These are phyloP conservation scores for Cinnamomum chago DNA, from an alignment of 164 flowering plant genomes.

Conservation along the genomic window DNA sequence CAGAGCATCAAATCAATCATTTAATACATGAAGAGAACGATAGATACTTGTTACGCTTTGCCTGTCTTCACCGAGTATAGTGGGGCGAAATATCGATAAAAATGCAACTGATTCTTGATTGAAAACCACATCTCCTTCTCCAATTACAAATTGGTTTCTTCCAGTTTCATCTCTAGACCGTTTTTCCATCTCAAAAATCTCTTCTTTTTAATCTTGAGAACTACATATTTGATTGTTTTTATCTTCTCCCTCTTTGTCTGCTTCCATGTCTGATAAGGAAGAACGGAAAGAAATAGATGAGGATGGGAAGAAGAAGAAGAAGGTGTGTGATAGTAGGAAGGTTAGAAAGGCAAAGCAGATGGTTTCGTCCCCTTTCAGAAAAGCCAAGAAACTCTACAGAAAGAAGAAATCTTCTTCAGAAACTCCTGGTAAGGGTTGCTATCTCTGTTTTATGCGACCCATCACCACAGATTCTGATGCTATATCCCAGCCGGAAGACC, in stretches of 20 bases:
- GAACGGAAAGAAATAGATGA: constrained; percentile 7
- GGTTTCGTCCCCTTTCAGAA: constrained; percentile 17
- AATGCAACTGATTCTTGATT: background rate
- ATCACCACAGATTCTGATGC: constrained; percentile 16
- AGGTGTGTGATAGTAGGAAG: constrained; percentile 9
- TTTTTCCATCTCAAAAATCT: background rate
- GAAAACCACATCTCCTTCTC: background rate
- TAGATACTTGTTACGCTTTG: too few relatives aligned
- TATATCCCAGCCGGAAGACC: constrained; percentile 37
- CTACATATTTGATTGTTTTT: background rate
- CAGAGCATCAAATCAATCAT: background rate
- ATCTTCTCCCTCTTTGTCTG: background rate
- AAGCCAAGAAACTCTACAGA: constrained; percentile 11
- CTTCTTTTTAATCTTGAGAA: background rate
- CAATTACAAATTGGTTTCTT: background rate
- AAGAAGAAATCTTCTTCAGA: background rate
- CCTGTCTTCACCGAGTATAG: too few relatives aligned
- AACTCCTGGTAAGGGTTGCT: constrained; percentile 9
- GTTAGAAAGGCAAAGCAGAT: constrained; percentile 17
- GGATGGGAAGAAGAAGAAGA: constrained; percentile 16
- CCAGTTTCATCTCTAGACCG: background rate
- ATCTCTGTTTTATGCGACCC: constrained; percentile 24
- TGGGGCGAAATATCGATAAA: background rate
- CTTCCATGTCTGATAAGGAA: constrained; percentile 16
- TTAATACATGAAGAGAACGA: background rate